These are phyloP conservation scores for Coemansia sp. DNA, from an alignment of 192 early-diverging fungal genomes.

Conservation along the genomic window DNA sequence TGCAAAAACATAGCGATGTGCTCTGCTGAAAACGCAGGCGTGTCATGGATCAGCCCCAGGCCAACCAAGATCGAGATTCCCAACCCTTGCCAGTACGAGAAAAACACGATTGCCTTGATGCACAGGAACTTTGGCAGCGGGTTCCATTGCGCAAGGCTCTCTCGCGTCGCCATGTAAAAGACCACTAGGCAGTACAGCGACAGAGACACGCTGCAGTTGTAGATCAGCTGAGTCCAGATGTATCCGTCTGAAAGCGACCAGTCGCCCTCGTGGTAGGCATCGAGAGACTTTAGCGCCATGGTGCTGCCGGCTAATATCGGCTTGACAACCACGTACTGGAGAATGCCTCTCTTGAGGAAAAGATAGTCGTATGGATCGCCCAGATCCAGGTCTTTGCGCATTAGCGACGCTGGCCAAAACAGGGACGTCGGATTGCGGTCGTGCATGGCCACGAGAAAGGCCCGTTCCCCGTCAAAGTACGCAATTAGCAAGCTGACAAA, in stretches of 20 bases:
- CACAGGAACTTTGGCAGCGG: conserved; percentile 93
- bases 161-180: conserved; percentile 79
- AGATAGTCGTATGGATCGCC: conserved; percentile 84
- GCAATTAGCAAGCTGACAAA: conserved; percentile 87
- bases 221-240: conserved; percentile 76
- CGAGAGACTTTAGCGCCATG: conserved; percentile 73
- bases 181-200: conserved; percentile 84
- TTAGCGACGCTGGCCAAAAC: conserved; percentile 75
- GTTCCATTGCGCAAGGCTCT: conserved; percentile 69
- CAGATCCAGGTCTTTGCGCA: conserved; percentile 72
- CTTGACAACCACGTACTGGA: conserved; percentile 93
- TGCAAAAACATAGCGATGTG: conserved; percentile 80
- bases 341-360: conserved; percentile 82
- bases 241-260: conserved; percentile 69
- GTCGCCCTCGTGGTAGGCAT: conserved; percentile 77
- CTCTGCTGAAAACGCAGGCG: conserved; percentile 57
- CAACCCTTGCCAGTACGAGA: conserved; percentile 92
- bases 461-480: conserved; percentile 86
- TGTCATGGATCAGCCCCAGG: conserved; percentile 68
- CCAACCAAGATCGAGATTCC: conserved; percentile 77
- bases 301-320: conserved; percentile 74
- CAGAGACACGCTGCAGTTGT: conserved; percentile 85
- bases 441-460: conserved; percentile 75
- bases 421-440: conserved; percentile 73
- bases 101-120: conserved; percentile 90